phyloP scores from a whole-genome alignment of 345 rosid species.

The Brassica incana region DNA sequence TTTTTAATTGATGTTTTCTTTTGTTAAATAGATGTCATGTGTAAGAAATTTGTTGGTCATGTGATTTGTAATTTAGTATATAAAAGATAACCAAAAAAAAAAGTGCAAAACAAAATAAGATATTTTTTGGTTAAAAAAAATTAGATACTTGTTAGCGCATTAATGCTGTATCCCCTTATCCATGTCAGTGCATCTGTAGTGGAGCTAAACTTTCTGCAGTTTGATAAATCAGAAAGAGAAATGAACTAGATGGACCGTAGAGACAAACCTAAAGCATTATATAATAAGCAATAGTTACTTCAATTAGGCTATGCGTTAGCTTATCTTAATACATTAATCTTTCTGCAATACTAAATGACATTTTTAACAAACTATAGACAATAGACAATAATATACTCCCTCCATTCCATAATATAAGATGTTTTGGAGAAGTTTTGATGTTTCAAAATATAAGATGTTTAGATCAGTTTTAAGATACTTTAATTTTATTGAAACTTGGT shows the following conservation, averaged over 20 bases:
- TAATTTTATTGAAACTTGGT: too few relatives aligned
- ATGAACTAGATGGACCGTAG: neutral
- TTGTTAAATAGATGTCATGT: too few relatives aligned
- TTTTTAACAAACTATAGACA: neutral
- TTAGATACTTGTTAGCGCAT: neutral
- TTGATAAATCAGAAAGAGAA: neutral
- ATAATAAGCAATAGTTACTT: neutral
- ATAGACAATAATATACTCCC: neutral
- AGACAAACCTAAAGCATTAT: neutral
- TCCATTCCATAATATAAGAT: too few relatives aligned
- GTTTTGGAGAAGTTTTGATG: too few relatives aligned
- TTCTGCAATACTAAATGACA: neutral
- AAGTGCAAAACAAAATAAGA: neutral
- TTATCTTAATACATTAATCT: neutral
- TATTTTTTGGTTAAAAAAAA: neutral
- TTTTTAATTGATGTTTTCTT: too few relatives aligned
- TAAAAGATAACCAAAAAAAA: neutral
- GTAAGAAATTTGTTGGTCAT: too few relatives aligned
- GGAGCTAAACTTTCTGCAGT: neutral
- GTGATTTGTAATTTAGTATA: too few relatives aligned
- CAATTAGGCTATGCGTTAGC: neutral
- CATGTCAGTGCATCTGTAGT: neutral
- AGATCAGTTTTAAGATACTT: too few relatives aligned
- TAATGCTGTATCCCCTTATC: neutral
- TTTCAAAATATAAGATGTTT: too few relatives aligned